Base-by-base conservation (phyloP, 164 flowering plant species). In the Stephania yunnanensis region DNA sequence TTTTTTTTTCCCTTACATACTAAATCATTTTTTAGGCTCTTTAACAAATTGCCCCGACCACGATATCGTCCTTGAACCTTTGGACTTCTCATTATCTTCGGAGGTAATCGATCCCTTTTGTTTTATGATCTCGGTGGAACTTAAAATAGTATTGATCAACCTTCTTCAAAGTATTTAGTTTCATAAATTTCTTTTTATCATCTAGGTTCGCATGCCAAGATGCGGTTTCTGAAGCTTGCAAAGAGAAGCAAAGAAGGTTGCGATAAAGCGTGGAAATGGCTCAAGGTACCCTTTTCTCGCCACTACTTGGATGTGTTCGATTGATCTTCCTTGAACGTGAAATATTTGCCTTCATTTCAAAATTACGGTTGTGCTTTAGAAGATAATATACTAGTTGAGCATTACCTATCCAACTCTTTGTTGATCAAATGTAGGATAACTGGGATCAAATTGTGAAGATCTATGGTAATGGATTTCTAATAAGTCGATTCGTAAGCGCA, bases 121-220 rank as follows among this genome's bases (percentile, higher is more conserved):
- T 46, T 22, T 11, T 3, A 58, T 55, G 46, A 15, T 53, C 69
- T n/a, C n/a, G 25, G 3, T 30, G 2, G 31, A 30, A 30, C 74
- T 12, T 29, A 46, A 10, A 71, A 9, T 17, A 31, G 20, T 46
- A 48, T 12, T 48, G 11, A 48, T 48, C 52, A 48, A 48, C 52
- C 22, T 29, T 50, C 1, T 42, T 13, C 53, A 74, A 22, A 71
- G 13, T 25, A 4, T 17, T 36, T 13, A n/a, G n/a, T n/a, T n/a
- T n/a, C n/a, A n/a, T n/a, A n/a, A n/a, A n/a, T n/a, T n/a, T n/a
- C n/a, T n/a, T 50, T 48, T 52, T n/a, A 30, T 12, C 71, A 2
- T 82, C 6, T 66, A 95, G 99, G 98, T 95, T 61, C 93, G 98
- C 65, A 93, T n/a, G 85, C 77, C 99, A 95, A 84, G 99, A 95